A percentile compares a stretch with the other conserved stretches of the same genome.
These are phyloP conservation scores for Mycotypha africana DNA, from an alignment of 371 early-diverging fungal genomes.

Conservation along the genomic window DNA sequence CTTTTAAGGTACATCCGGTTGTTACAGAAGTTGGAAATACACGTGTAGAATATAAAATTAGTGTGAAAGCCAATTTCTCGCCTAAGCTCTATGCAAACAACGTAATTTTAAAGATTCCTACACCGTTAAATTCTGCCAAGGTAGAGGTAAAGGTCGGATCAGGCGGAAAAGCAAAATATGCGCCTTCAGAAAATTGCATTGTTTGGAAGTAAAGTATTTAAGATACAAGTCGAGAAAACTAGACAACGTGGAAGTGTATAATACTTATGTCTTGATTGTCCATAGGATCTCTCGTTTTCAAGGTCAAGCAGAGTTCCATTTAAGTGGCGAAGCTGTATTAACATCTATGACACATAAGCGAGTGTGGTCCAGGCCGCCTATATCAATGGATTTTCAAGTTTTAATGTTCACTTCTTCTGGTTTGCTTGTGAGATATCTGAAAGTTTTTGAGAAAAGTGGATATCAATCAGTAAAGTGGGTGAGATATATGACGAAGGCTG, in stretches of 20 bases:
- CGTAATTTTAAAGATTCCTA: constrained; percentile 78
- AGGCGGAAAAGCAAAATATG: constrained; percentile 84
- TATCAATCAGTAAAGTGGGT: constrained; percentile 92
- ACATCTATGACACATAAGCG: constrained; percentile 72
- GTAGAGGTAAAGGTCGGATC: constrained; percentile 64
- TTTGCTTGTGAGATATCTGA: constrained; percentile 81
- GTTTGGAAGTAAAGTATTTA: constrained; percentile 73
- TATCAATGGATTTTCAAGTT: constrained; percentile 86
- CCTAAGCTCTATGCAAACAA: constrained; percentile 76
- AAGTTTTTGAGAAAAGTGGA: constrained; percentile 88
- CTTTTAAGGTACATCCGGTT: constrained; percentile 82
- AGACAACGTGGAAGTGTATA: not conserved
- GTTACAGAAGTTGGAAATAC: constrained; percentile 76
- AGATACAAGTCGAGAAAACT: not conserved
- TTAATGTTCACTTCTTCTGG: constrained; percentile 90
- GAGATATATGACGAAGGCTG: constrained; percentile 90
- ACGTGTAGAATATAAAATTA: constrained; percentile 75
- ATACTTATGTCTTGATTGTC: no score
- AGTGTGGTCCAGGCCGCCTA: constrained; percentile 87
- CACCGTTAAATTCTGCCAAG: constrained; percentile 76
- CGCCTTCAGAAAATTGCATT: constrained; percentile 77
- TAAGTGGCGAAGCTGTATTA: constrained; percentile 71
- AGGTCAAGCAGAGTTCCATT: constrained; percentile 72
- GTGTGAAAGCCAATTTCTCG: constrained; percentile 73
- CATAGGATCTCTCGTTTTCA: constrained; percentile 79